Percentiles rank a stretch among this genome's conserved stretches.
Conservation (phyloP, 371 early-diverging fungal genomes). For the Thermomucor indicae-seudaticae region DNA sequence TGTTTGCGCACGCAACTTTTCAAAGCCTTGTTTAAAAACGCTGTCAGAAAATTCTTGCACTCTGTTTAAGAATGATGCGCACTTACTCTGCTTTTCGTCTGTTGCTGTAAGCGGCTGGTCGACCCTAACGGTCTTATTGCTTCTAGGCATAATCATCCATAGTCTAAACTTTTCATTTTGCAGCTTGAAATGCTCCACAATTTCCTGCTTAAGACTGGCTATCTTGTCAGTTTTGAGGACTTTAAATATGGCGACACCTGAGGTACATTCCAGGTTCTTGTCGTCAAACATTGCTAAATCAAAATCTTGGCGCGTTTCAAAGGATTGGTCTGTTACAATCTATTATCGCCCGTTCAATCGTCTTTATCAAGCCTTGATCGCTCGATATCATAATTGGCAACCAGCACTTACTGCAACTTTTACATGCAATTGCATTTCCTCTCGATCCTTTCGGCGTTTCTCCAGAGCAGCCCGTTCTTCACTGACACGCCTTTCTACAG, state of each 20-base stretch:
- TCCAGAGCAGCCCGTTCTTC: constrained; percentile 57
- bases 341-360: constrained; percentile 2
- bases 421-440: constrained; percentile 68
- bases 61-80: not conserved
- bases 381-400: not conserved
- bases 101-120: constrained; percentile 56
- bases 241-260: constrained; percentile 40
- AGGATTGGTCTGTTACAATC: constrained; percentile 63
- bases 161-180: constrained; percentile 63
- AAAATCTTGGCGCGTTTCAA: constrained; percentile 71
- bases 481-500: constrained; percentile 52
- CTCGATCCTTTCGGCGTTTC: constrained; percentile 55
- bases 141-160: constrained; percentile 79
- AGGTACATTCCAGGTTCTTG: constrained; percentile 21
- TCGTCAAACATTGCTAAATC: constrained; percentile 77
- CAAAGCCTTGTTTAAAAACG: constrained; percentile 24
- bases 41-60: not conserved
- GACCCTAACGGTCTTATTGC: constrained; percentile 84
- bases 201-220: constrained; percentile 43
- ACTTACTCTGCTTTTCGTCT: constrained; percentile 44
- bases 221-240: constrained; percentile 57
- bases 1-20: constrained; percentile 21
- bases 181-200: constrained; percentile 50
- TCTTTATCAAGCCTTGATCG: not conserved
- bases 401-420: constrained; percentile 51